Conservation (phyloP, 148 eudicot genomes). For the Bassia scoparia region DNA sequence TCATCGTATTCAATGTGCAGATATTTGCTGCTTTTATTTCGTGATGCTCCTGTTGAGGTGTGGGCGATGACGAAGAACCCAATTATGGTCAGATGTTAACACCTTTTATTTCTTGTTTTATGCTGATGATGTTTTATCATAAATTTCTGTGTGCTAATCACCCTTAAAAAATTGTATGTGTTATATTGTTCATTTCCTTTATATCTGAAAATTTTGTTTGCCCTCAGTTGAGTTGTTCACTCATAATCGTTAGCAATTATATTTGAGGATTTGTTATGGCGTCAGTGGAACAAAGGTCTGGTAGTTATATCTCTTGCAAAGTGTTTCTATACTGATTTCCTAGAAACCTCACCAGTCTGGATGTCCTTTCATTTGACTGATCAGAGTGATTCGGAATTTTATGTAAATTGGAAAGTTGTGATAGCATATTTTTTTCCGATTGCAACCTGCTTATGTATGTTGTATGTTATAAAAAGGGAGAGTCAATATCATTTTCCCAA, state of each 20-base stretch:
- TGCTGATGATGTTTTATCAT: not conserved
- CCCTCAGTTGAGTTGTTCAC: not conserved
- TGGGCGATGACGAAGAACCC: slow-evolving; percentile 99
- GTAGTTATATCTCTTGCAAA: not conserved
- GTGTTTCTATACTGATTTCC: not conserved
- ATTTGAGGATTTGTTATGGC: not conserved
- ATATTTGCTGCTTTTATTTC: slow-evolving; percentile 86
- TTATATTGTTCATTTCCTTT: not conserved
- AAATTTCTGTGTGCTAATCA: not conserved
- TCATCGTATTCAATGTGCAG: slow-evolving; percentile 38
- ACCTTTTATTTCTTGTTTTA: slow-evolving; percentile 16
- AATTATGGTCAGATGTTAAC: slow-evolving; percentile 68
- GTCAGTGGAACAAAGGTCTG: not conserved
- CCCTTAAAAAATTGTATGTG: not conserved
- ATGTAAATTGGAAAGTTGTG: not conserved
- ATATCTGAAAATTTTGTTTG: not conserved
- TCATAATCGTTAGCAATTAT: not conserved
- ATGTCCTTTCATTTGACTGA: not conserved
- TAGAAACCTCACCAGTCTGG: not conserved
- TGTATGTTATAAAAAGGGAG: not conserved
- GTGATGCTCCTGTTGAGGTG: slow-evolving; percentile 99
- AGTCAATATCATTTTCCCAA: not conserved
- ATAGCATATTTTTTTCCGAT: not conserved
- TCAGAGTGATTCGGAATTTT: not conserved
- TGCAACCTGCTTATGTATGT: not conserved